Percentiles rank a stretch among this genome's conserved stretches.
phyloP scores from a whole-genome alignment of 1,284 basidiomycete species.

The Heterobasidion parviporum region DNA sequence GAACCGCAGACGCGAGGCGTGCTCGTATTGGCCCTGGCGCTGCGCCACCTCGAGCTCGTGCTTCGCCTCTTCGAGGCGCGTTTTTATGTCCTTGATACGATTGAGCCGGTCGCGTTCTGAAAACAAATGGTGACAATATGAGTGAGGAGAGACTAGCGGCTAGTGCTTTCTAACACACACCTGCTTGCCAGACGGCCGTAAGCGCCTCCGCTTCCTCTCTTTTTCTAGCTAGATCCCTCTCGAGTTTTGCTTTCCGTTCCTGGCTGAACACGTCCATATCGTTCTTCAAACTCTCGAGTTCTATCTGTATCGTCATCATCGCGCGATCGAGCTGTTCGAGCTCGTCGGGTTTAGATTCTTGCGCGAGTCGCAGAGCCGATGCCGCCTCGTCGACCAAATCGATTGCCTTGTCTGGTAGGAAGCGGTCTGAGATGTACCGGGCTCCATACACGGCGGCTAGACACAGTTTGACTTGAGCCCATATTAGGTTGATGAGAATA shows the following conservation, averaged over 20 bases:
- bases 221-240: conserved; percentile 52
- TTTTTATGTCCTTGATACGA: conserved; percentile 72
- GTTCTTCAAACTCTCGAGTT: conserved; percentile 84
- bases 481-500: not conserved
- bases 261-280: conserved; percentile 80
- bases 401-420: conserved; percentile 86
- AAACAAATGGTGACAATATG: not conserved
- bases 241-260: conserved; percentile 63
- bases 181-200: conserved; percentile 66
- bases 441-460: conserved; percentile 75
- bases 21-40: conserved; percentile 76
- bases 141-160: not conserved
- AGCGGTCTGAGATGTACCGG: conserved; percentile 81
- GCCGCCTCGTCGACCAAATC: conserved; percentile 90
- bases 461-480: not conserved
- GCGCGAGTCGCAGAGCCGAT: conserved; percentile 80
- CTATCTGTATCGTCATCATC: conserved; percentile 85
- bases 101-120: conserved; percentile 71
- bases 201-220: conserved; percentile 56
- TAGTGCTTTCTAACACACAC: conserved; percentile 25
- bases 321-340: conserved; percentile 80
- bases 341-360: conserved; percentile 85
- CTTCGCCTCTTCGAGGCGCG: conserved; percentile 77
- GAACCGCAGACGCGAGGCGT: conserved; percentile 77
- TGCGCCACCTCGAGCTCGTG: conserved; percentile 85